Evolutionary conservation across 495 filamentous ascomycete species (phyloP), one percentile per base, ranked within the genome.

Genomic region (Penicillium alfredii): DNA sequence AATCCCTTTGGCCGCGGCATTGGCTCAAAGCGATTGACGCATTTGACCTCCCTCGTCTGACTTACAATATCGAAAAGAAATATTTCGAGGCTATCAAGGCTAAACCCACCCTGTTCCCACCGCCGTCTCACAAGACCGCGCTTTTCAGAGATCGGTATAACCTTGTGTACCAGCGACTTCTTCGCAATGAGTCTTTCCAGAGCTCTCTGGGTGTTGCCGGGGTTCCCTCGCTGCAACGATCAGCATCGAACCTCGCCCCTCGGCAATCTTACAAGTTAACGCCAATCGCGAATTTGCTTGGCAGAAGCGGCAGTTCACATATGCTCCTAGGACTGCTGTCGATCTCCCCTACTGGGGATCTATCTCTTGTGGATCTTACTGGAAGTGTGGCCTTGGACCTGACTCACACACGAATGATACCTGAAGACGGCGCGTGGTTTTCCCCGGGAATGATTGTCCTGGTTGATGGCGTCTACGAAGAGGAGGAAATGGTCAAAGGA

Each of bases 111-210:
- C 60, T 96, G 21, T 77, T 97, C 37, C 88, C 92, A 0, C 67
- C 78, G 1, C 79, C 87, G 13, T 76, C 82, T 4, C 81, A 86
- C 47, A 94, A 94, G 48, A 94, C 86, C 6, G 63, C 78, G 8
- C 63, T 94, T 28, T 95, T 96, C 61, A 77, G 88, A 30, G 85
- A 94, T 55, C 73, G 89, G 29, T 94, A 90, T 55, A 82, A 94
- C 44, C 67, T 96, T 23, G 77, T 97, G 18, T 84, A 96, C 53
- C 88, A 95, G 49, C 78, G 93, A 4, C 73, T 97, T 9, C 71
- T 97, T 8, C 80, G 92, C 20, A 95, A 95, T 54, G 90, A 96
- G 53, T 77, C 86, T 6, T 98, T 97, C 49, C 90, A 96, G 51
- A 76, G 80, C 9, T 83, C 88, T 3, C 69, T 82, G 10, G 66